These are phyloP conservation scores for Saccharum spontaneum DNA, from an alignment of 176 grass and related monocot genomes.

Conservation along the genomic window DNA sequence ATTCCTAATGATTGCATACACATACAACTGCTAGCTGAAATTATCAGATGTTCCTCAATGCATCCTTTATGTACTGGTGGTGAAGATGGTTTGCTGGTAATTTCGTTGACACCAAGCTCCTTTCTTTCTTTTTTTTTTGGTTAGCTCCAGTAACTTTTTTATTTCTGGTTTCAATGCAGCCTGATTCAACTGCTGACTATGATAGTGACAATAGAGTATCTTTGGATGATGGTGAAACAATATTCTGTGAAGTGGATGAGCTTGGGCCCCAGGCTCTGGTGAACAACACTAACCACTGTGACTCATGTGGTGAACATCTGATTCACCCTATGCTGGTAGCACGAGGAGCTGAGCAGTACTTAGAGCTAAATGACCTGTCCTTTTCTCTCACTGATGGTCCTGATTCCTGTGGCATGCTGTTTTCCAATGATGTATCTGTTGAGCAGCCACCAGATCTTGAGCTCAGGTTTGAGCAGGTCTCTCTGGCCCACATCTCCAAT, in stretches of 20 bases:
- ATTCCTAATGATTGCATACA: constrained; percentile 43
- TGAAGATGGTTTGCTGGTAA: constrained; percentile 31
- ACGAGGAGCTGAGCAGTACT: constrained; percentile 32
- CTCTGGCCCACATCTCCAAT: neutral
- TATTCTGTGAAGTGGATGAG: constrained; percentile 45
- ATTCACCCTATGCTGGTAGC: constrained; percentile 11
- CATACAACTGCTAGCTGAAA: constrained; percentile 39
- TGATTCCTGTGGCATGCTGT: constrained; percentile 4
- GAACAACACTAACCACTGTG: constrained; percentile 25
- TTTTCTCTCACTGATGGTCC: constrained; percentile 24
- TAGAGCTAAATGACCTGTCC: constrained; percentile 58
- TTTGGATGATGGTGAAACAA: constrained; percentile 35
- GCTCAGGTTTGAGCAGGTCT: constrained; percentile 20
- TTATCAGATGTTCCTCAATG: constrained; percentile 8
- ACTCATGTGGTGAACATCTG: neutral
- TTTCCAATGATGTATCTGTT: constrained; percentile 15
- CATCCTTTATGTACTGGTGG: neutral
- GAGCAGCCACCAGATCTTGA: neutral
- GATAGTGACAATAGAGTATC: constrained; percentile 21
- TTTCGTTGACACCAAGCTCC: neutral
- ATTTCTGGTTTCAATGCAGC: constrained; percentile 33
- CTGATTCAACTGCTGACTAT: constrained; percentile 27
- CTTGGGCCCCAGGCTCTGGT: neutral
- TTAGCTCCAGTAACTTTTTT: constrained; percentile 6
- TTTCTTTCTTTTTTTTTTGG: neutral